These are phyloP conservation scores for Linderniella brevidens DNA, from an alignment of 257 asterid species.

Conservation along the genomic window DNA sequence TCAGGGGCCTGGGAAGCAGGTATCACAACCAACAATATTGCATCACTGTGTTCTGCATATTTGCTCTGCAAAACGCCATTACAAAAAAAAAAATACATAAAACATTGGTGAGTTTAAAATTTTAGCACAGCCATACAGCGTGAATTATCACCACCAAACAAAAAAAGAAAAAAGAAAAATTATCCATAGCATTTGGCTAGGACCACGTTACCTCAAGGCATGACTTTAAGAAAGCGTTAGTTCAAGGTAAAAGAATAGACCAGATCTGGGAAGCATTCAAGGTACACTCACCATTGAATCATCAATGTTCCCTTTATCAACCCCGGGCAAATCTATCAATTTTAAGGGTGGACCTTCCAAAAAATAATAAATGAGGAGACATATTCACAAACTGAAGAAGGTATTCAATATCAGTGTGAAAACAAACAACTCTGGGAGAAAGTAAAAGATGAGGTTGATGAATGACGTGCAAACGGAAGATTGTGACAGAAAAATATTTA, in stretches of 20 bases:
- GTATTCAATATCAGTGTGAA: neutral
- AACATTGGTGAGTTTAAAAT: neutral
- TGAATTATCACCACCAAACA: too few species aligned
- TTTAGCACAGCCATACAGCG: too few species aligned
- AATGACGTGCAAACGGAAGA: too few species aligned
- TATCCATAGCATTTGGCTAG: too few species aligned
- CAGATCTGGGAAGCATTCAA: neutral
- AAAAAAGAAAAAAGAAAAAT: too few species aligned
- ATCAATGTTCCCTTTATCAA: conserved; percentile 75
- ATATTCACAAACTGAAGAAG: neutral
- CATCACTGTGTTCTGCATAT: conserved; percentile 53
- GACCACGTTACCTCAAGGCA: too few species aligned
- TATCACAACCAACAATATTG: conserved; percentile 50
- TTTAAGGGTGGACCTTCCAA: conserved; percentile 82
- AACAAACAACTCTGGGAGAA: too few species aligned
- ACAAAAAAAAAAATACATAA: conserved; percentile 2
- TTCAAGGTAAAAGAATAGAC: too few species aligned
- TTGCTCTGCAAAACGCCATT: conserved; percentile 22
- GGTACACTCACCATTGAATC: conserved; percentile 75
- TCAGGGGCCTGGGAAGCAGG: conserved; percentile 65
- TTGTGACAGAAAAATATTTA: too few species aligned
- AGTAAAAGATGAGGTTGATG: too few species aligned
- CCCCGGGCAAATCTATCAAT: conserved; percentile 94
- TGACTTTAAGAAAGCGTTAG: too few species aligned
- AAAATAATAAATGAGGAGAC: conserved; percentile 9